A percentile compares a stretch with the other conserved stretches of the same genome.
Evolutionary conservation across 352 stramenopile genomes (phyloP).

Genomic region (Pythium pyrilobum): DNA sequence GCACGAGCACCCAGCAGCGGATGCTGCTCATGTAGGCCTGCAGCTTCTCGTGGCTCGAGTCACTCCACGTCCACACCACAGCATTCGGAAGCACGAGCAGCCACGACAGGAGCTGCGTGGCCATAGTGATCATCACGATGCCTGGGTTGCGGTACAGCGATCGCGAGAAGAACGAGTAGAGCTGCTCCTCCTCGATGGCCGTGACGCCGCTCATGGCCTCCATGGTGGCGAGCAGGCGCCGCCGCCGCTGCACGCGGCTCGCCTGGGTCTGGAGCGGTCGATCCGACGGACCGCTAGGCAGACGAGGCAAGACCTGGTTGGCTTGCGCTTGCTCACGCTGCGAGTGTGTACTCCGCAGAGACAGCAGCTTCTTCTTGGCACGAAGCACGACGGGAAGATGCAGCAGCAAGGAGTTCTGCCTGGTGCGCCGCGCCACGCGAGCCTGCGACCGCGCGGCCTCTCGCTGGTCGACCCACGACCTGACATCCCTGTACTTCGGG

Average conservation of each 20-base stretch:
- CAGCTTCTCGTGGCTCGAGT: slow-evolving; percentile 9
- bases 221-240: slow-evolving; percentile 7
- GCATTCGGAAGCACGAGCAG: slow-evolving; percentile 17
- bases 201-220: slow-evolving; percentile 11
- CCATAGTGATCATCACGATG: slow-evolving; percentile 5
- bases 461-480: slow-evolving; percentile 10
- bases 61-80: slow-evolving; percentile 19
- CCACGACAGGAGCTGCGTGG: slow-evolving; percentile 17
- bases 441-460: neutral
- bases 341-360: too few species aligned
- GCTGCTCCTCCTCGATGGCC: slow-evolving; percentile 14
- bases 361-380: neutral
- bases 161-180: slow-evolving; percentile 20
- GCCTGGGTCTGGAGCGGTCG: neutral
- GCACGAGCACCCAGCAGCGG: slow-evolving; percentile 16
- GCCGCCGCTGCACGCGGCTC: neutral
- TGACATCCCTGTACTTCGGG: slow-evolving; percentile 15
- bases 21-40: slow-evolving; percentile 22
- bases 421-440: neutral
- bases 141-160: slow-evolving; percentile 18
- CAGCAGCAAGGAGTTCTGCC: neutral
- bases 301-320: neutral
- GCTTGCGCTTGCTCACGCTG: too few species aligned
- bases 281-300: too few species aligned
- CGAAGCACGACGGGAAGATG: too few species aligned